Evolutionary conservation across 2,329 filamentous ascomycete genomes (phyloP).

Genomic region (Drechslerella stenobrocha): DNA sequence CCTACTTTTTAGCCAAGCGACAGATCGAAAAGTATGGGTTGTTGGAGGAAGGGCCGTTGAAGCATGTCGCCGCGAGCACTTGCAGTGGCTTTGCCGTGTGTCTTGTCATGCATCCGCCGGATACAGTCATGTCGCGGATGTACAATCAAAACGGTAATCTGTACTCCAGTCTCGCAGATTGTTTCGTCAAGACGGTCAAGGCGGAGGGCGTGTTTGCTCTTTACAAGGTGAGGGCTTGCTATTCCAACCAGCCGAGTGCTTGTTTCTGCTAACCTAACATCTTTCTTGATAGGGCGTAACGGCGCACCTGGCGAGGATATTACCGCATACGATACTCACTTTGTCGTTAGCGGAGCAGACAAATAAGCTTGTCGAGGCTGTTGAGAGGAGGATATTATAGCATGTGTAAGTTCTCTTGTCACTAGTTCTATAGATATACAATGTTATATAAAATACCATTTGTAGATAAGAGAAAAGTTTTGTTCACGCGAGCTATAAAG

Average conservation of each 20-base stretch:
- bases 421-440: constrained; percentile 7
- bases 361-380: constrained; percentile 81
- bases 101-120: constrained; percentile 96
- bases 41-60: constrained; percentile 84
- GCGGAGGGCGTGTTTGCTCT: constrained; percentile 90
- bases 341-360: constrained; percentile 94
- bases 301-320: constrained; percentile 87
- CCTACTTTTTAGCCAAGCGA: constrained; percentile 96
- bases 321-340: constrained; percentile 93
- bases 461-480: constrained; percentile 2
- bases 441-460: background rate
- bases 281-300: constrained; percentile 68
- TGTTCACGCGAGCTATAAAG: background rate
- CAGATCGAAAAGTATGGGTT: constrained; percentile 77
- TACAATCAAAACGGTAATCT: constrained; percentile 99
- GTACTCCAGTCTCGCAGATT: constrained; percentile 93
- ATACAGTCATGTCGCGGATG: constrained; percentile 97
- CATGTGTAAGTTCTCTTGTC: background rate
- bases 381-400: constrained; percentile 66
- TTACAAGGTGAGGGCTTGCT: constrained; percentile 67
- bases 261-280: background rate
- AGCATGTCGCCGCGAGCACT: constrained; percentile 87
- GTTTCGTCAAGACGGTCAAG: constrained; percentile 82
- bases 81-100: constrained; percentile 94
- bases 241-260: background rate